Evolutionary conservation across 768 basidiomycete genomes (phyloP), one percentile per base, ranked within the genome.

Genomic region (Boletus pseudo-olivaceus): DNA sequence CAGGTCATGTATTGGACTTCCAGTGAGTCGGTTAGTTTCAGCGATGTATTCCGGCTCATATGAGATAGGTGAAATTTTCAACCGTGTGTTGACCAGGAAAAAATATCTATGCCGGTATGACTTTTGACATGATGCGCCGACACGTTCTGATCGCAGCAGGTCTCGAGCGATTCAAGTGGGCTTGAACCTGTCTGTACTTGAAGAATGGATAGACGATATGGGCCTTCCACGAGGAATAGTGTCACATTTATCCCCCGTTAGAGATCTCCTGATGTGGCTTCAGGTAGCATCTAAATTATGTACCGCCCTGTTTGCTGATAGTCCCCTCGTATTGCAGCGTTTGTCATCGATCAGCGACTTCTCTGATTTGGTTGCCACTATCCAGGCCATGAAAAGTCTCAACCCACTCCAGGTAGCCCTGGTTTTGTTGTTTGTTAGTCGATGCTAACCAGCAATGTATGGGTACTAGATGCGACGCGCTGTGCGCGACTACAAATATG

Each of bases 1-100:
- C 97, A 99, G 71, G 84, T 97, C n/a, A 87, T 97, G 77, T 98
- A 95, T 68, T 99, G 97, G 97, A 88, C 93, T 50, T 87, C 93
- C 23, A 92, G 93, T 90, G 77, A 77, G 85, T 62, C 2, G 14
- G n/a, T 68, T n/a, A 62, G 12, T 10, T 42, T 35, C 37, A 19
- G 15, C 23, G 30, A 27, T 51, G 30, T 19, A 47, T 35, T 41
- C 20, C 38, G 19, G 32, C 63, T 61, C 12, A 58, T 43, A 50
- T 49, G 60, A 46, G 29, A 49, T 37, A 92, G 90, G 90, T 67
- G 90, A 92, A 71, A 79, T 87, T 39, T 92, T 93, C 72, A 93
- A 93, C 66, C 84, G 91, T 37, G 76, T 93, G 34, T 72, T 93
- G 39, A 90, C 85, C n/a, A 84, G 95, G 51, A 97, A 93, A 75